phyloP scores from a whole-genome alignment of 805 yeast genomes.

The Schizosaccharomyces japonicus region DNA sequence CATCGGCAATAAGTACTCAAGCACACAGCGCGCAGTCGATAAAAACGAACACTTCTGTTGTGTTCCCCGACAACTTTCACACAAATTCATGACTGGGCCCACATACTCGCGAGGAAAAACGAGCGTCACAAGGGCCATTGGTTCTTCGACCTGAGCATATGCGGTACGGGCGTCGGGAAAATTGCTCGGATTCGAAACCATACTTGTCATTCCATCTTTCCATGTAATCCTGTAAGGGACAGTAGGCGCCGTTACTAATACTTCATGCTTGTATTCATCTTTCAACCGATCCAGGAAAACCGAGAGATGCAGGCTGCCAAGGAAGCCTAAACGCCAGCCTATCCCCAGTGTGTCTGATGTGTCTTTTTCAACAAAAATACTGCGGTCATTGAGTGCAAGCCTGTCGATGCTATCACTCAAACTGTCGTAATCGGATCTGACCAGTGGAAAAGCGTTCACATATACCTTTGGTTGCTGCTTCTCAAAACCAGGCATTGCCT shows the following conservation, averaged over 20 bases:
- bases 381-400: conserved; percentile 71
- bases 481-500: conserved; percentile 80
- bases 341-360: conserved; percentile 86
- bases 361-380: conserved; percentile 71
- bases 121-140: conserved; percentile 73
- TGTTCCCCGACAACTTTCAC: conserved; percentile 62
- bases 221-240: conserved; percentile 71
- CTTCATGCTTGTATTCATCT: conserved; percentile 78
- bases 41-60: conserved; percentile 60
- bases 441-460: conserved; percentile 94
- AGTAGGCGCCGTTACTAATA: conserved; percentile 83
- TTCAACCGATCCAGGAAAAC: conserved; percentile 81
- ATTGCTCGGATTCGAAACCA: conserved; percentile 75
- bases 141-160: conserved; percentile 42
- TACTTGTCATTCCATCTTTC: conserved; percentile 35
- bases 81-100: conserved; percentile 65
- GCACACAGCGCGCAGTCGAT: conserved; percentile 46
- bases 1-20: conserved; percentile 62
- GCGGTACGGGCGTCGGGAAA: conserved; percentile 46
- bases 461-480: conserved; percentile 93
- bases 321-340: conserved; percentile 91
- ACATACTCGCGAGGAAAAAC: conserved; percentile 74
- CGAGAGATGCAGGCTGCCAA: conserved; percentile 85
- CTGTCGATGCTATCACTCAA: conserved; percentile 78
- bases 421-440: conserved; percentile 68